Conservation (phyloP, 306 rosid genomes). For the Dryas drummondii region DNA sequence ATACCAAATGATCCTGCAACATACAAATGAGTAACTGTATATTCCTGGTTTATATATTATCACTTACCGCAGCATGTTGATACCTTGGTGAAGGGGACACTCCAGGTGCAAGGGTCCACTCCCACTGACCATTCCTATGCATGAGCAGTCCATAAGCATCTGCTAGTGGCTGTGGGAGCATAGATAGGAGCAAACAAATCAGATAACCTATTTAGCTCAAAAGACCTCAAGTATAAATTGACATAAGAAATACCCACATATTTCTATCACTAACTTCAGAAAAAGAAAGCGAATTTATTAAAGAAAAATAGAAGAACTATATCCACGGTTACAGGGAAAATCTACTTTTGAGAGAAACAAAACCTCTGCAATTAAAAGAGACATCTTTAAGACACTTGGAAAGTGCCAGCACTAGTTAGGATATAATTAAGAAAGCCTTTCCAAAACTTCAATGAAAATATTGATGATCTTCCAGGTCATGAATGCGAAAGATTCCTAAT, state of each 20-base stretch:
- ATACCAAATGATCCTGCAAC: not conserved
- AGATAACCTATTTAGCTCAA: not conserved
- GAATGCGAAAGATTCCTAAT: not conserved
- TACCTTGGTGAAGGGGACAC: constrained; percentile 98
- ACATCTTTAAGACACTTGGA: not conserved
- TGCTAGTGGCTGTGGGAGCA: constrained; percentile 67
- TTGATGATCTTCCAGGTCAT: not conserved
- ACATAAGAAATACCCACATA: not conserved
- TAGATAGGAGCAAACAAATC: constrained; percentile 18
- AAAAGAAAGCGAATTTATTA: not conserved
- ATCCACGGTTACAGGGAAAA: not conserved
- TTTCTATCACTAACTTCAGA: not conserved
- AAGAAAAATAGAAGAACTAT: no score
- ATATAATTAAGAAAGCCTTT: not conserved
- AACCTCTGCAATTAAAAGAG: not conserved
- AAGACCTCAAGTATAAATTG: not conserved
- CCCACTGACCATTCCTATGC: constrained; percentile 99
- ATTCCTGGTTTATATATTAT: constrained; percentile 20
- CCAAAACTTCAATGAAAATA: not conserved
- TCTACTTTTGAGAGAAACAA: not conserved
- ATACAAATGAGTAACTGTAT: constrained; percentile 1
- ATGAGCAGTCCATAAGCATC: constrained; percentile 97
- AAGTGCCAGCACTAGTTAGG: not conserved
- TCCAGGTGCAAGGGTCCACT: constrained; percentile 99
- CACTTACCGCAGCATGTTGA: constrained; percentile 97